Percentiles rank a stretch among this genome's conserved stretches.
These are phyloP conservation scores for Microsporum ferrugineum DNA, from an alignment of 2,329 filamentous ascomycete species.

Conservation along the genomic window DNA sequence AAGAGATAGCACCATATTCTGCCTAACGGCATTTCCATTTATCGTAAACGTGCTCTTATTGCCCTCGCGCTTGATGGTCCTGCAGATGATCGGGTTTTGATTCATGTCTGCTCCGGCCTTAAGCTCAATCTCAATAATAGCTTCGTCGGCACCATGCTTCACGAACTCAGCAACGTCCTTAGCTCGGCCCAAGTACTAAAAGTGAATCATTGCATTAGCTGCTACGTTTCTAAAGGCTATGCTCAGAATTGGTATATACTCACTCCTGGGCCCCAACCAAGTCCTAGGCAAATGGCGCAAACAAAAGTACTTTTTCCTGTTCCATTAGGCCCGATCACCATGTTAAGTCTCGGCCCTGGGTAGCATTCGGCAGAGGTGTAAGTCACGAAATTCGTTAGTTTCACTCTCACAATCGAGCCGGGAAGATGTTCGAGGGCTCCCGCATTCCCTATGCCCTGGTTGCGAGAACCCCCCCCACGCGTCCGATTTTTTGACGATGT, in stretches of 20 bases:
- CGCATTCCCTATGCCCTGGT: background rate
- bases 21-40: constrained; percentile 51
- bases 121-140: constrained; percentile 83
- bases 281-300: constrained; percentile 85
- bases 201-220: background rate
- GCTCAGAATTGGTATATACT: constrained; percentile 8
- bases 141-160: constrained; percentile 70
- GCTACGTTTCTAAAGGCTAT: background rate
- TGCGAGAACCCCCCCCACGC: background rate
- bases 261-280: constrained; percentile 66
- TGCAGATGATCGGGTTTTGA: constrained; percentile 60
- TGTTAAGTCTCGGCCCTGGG: constrained; percentile 85
- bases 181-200: constrained; percentile 66
- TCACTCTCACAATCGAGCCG: constrained; percentile 80
- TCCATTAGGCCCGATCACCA: constrained; percentile 98
- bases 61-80: constrained; percentile 69
- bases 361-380: constrained; percentile 87
- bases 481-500: background rate
- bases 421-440: constrained; percentile 40
- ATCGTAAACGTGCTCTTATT: constrained; percentile 71
- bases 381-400: constrained; percentile 81
- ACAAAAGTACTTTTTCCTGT: constrained; percentile 96
- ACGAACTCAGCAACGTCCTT: constrained; percentile 81
- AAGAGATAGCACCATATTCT: constrained; percentile 55
- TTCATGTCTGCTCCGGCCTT: constrained; percentile 46